A percentile compares a stretch with the other conserved stretches of the same genome.
phyloP scores from a whole-genome alignment of 306 rosid genomes.

The Medicago truncatula region MtrunA17r5.0-ANR NC_053044.1:56161501-56162000 shows the following conservation, averaged over 20 bases:
- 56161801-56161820: no score
- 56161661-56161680: not conserved
- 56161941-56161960: no score
- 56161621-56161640: not conserved
- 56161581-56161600: not conserved
- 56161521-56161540: not conserved
- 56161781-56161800: no score
- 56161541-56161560: slow-evolving; percentile 9
- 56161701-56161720: not conserved
- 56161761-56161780: no score
- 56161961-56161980: no score
- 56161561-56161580: not conserved
- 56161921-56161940: no score
- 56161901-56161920: no score
- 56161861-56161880: no score
- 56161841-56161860: no score
- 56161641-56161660: not conserved
- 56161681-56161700: not conserved
- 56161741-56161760: not conserved
- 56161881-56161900: no score
- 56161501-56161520: not conserved
- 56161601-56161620: not conserved
- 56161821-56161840: no score
- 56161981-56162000: no score
- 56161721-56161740: not conserved